phyloP scores from a whole-genome alignment of 1,139 yeast species.

The Magnusiomyces clavatus region DNA sequence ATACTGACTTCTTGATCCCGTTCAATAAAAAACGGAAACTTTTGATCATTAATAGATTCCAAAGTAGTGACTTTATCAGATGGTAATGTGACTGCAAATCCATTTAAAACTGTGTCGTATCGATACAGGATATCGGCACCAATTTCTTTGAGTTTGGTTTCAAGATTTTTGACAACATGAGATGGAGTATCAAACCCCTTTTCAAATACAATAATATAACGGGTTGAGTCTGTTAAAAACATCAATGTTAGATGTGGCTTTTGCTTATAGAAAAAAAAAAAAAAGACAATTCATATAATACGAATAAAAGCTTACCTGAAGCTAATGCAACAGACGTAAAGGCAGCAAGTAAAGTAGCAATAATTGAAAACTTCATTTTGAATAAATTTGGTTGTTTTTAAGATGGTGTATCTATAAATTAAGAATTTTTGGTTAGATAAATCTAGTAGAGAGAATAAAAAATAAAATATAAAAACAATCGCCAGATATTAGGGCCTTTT shows the following conservation, averaged over 20 bases:
- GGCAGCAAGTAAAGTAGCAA: too few species aligned
- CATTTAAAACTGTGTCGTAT: constrained; percentile 33
- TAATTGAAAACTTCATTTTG: too few species aligned
- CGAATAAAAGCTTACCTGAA: background rate
- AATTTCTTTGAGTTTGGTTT: constrained; percentile 27
- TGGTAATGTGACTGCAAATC: constrained; percentile 30
- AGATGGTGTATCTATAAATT: too few species aligned
- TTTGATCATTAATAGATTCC: constrained; percentile 21
- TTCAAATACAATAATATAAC: constrained; percentile 30
- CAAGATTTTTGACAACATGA: constrained; percentile 27
- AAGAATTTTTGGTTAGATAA: background rate
- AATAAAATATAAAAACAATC: background rate
- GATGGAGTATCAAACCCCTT: constrained; percentile 32
- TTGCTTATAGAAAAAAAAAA: too few species aligned
- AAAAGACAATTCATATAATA: constrained; percentile 12
- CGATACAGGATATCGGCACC: constrained; percentile 37
- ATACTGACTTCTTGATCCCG: constrained; percentile 31
- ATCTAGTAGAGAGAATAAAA: background rate
- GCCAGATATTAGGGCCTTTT: background rate
- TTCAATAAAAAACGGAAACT: constrained; percentile 36
- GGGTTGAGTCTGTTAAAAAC: background rate
- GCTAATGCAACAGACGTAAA: too few species aligned
- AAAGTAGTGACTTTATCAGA: constrained; percentile 19
- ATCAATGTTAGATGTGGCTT: too few species aligned
- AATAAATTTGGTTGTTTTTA: too few species aligned